A percentile compares a stretch with the other conserved stretches of the same genome.
Conservation (phyloP, 2,329 filamentous ascomycete species). For the Cladophialophora yegresii region DNA sequence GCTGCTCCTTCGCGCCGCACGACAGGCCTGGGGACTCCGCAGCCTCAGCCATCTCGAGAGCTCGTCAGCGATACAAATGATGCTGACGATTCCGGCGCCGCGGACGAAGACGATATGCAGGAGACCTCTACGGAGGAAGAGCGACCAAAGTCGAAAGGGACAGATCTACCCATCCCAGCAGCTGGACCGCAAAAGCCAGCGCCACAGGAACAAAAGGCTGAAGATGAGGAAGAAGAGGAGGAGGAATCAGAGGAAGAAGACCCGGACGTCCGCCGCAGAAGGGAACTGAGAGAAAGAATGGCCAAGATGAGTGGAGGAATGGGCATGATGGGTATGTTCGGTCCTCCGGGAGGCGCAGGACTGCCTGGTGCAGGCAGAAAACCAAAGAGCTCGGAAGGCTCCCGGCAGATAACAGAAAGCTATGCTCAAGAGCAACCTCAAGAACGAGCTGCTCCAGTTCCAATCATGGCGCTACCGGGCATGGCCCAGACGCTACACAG, state of each 20-base stretch:
- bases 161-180: slow-evolving; percentile 21
- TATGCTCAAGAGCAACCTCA: slow-evolving; percentile 40
- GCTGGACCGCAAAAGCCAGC: slow-evolving; percentile 38
- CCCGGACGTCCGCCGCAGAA: slow-evolving; percentile 78
- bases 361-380: slow-evolving; percentile 53
- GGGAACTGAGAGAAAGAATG: slow-evolving; percentile 92
- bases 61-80: slow-evolving; percentile 64
- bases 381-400: slow-evolving; percentile 49
- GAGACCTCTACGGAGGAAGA: slow-evolving; percentile 64
- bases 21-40: slow-evolving; percentile 40
- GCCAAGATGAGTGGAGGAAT: slow-evolving; percentile 98
- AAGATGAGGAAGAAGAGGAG: slow-evolving; percentile 57
- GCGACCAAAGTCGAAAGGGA: slow-evolving; percentile 65
- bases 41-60: slow-evolving; percentile 52
- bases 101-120: slow-evolving; percentile 64
- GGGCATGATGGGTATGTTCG: slow-evolving; percentile 95
- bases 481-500: slow-evolving; percentile 60
- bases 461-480: slow-evolving; percentile 68
- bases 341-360: slow-evolving; percentile 67
- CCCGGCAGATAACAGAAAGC: slow-evolving; percentile 40
- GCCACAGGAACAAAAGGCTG: slow-evolving; percentile 52
- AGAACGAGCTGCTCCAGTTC: slow-evolving; percentile 48
- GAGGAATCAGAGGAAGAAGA: slow-evolving; percentile 80
- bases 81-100: slow-evolving; percentile 65
- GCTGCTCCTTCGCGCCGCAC: slow-evolving; percentile 34